A percentile compares a stretch with the other conserved stretches of the same genome.
phyloP scores from a whole-genome alignment of 169 alveolate species.

The Plasmodium fragile region DNA sequence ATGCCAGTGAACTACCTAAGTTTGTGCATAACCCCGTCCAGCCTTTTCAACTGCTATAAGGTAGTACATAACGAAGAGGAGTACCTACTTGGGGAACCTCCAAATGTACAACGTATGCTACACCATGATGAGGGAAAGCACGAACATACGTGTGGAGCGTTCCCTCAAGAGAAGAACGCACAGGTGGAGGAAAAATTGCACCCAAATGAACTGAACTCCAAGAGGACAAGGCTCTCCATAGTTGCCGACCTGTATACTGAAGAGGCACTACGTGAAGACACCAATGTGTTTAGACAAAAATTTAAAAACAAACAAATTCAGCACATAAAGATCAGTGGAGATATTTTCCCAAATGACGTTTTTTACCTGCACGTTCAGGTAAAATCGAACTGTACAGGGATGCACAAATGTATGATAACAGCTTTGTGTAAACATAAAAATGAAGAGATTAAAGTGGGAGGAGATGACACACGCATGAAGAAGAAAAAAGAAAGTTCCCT shows the following conservation, averaged over 20 bases:
- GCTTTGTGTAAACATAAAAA: constrained; percentile 27
- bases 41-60: constrained; percentile 51
- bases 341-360: constrained; percentile 11
- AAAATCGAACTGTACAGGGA: constrained; percentile 14
- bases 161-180: not conserved
- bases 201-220: not conserved
- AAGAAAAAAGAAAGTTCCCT: not conserved
- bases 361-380: constrained; percentile 34
- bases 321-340: constrained; percentile 36
- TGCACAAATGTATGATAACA: constrained; percentile 57
- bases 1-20: constrained; percentile 17
- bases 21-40: constrained; percentile 39
- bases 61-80: constrained; percentile 14
- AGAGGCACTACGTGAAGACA: constrained; percentile 23
- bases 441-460: not conserved
- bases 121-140: not conserved
- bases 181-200: not conserved
- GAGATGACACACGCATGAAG: not conserved
- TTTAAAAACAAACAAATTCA: constrained; percentile 66
- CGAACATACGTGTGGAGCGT: not conserved
- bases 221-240: not conserved
- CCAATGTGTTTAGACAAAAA: constrained; percentile 47
- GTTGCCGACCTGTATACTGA: constrained; percentile 19
- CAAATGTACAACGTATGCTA: not conserved
- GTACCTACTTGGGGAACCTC: not conserved